Evolutionary conservation across 2,329 filamentous ascomycete species (phyloP), one percentile per base, ranked within the genome.

Genomic region (Gnomoniopsis smithogilvyi): DNA sequence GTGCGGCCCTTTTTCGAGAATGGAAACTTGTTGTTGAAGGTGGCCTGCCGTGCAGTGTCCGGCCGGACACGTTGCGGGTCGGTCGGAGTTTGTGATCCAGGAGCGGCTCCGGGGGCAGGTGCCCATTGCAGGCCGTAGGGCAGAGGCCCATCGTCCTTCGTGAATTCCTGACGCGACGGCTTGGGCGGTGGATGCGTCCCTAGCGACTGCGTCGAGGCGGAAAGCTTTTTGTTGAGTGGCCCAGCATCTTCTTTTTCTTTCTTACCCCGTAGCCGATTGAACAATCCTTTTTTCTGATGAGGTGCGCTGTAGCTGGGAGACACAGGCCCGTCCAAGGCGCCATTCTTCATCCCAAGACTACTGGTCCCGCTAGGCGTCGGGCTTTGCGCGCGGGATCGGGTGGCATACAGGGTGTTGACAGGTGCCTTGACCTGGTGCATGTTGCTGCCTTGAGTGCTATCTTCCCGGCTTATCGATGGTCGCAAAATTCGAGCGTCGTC

Each of bases 401-500:
- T 71, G 64, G 70, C 65, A 76, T 82, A 70, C 79, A 80, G 68
- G 59, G 64, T 67, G 51, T 68, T 76, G 46, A 78, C 78, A 53
- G 73, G 75, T 36, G 74, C 78, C 70, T 82, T 85, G 68, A 75
- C 73, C 30, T 74, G 68, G 36, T 68, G 68, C 59, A 66, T 65
- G 26, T 78, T 69, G 66, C 77, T 84, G 66, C 78, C 75, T 22
- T 80, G 75, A 17, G 89, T 30, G 26, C 26, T 87, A 61, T 94
- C 89, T 70, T 96, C 91, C 67, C 90, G 83, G 70, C 89, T 93
- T 58, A 86, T 81, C 14, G 85, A 81, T n/a, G 91, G 90, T 61
- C 90, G 84, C 66, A 90, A 73, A 34, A 86, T 78, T 66, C 86
- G 86, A 12, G 81, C 72, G 62, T 89, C 86, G 63, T 89, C 86